Evolutionary conservation across 352 stramenopile genomes (phyloP), one percentile per base, ranked within the genome.

Genomic region (Pythium brachiatum): DNA sequence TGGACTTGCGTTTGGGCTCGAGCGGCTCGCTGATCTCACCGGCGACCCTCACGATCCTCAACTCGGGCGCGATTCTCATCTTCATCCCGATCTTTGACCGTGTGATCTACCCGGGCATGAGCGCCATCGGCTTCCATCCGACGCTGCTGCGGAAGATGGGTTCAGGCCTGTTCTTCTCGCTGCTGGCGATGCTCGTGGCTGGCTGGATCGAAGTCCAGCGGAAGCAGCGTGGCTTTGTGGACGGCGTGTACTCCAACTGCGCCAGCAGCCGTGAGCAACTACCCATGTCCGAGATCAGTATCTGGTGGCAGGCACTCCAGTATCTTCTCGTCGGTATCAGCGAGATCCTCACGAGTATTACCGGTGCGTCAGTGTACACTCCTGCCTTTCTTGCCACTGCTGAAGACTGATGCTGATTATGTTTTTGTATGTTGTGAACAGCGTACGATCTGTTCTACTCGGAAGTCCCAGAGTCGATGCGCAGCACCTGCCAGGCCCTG

Each of bases 321-420:
- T 97, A 91, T 56, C 62, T 96, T 53, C 75, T 97, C 2, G 86
- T 97, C 12, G 89, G 88, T 5, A 73, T 95, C 55, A 88, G 81
- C n/a, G 89, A 97, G 64, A 97, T 97, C 62, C 66, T 97, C 52
- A 92, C 88, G n/a, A 95, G 83, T 53, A 97, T 96, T 52, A 92
- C 89, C 6, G 86, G 78, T 89, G 79, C 48, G 79, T 79, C 13
- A 0, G n/a, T 7, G 18, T 31, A n/a, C n/a, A 12, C n/a, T 15
- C 25, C 23, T 50, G 3, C 2, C 51, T 23, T 29, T 12, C 29
- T 31, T 20, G 41, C n/a, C n/a, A 41, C 34, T 41, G 31, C 31
- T 34, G 5, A 5, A 9, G 5, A 34, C 31, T 13, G 18, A 5
- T 5, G 34, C 34, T 41, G 34, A 41, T 13, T 46, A 25, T n/a